A percentile compares a stretch with the other conserved stretches of the same genome.
Conservation (phyloP, 345 rosid genomes). For the Eucalyptus lansdowneana region DNA sequence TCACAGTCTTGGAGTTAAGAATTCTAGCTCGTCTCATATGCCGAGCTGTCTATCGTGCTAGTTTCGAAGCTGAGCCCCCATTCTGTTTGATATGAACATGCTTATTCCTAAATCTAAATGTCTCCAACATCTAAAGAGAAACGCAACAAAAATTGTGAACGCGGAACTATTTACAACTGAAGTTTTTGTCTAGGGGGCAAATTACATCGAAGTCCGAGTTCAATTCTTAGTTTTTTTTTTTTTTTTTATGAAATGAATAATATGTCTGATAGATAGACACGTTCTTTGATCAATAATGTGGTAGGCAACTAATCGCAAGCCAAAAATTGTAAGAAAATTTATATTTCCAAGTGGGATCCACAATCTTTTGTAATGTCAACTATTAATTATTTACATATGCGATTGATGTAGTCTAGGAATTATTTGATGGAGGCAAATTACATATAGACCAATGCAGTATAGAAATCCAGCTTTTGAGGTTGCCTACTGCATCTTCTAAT, state of each 20-base stretch:
- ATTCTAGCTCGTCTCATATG: neutral
- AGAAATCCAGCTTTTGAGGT: neutral
- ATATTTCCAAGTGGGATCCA: neutral
- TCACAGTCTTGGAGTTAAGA: neutral
- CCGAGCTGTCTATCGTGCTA: neutral
- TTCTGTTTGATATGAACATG: neutral
- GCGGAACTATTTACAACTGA: neutral
- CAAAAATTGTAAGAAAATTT: neutral
- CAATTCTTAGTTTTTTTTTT: neutral
- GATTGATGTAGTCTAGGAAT: neutral
- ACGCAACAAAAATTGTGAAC: neutral
- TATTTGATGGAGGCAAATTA: neutral
- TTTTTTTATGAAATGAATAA: too few relatives aligned
- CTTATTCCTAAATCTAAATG: neutral
- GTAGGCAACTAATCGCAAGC: neutral
- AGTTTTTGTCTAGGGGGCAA: neutral
- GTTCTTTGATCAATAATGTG: neutral
- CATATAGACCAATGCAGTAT: neutral
- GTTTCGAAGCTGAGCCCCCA: neutral
- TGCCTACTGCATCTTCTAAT: neutral
- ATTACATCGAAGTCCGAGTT: neutral
- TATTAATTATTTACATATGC: neutral
- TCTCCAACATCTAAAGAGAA: neutral
- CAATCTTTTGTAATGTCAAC: neutral
- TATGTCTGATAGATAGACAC: neutral